Conservation (phyloP, 148 eudicot species). For the Camellia sinensis region DNA sequence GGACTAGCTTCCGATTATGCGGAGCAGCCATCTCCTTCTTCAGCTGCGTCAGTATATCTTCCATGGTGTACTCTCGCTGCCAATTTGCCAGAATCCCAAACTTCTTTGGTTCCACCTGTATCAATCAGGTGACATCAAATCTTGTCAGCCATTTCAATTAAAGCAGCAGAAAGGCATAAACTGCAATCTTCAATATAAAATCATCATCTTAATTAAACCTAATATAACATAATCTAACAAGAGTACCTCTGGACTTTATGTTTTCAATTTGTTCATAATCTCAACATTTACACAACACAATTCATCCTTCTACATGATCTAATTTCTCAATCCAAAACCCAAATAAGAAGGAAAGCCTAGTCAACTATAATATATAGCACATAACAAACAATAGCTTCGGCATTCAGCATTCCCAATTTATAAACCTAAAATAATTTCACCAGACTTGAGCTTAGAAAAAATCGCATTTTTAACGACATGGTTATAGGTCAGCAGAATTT, state of each 20-base stretch:
- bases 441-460: not conserved
- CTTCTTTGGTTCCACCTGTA: constrained; percentile 52
- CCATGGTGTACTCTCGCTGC: constrained; percentile 63
- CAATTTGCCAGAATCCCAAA: constrained; percentile 50
- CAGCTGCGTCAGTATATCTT: constrained; percentile 50
- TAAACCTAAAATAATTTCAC: not conserved
- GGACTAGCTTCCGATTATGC: constrained; percentile 56
- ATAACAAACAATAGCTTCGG: not conserved
- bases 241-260: not conserved
- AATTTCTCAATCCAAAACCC: not conserved
- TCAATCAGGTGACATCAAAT: not conserved
- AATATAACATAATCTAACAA: not conserved
- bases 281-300: not conserved
- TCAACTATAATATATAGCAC: not conserved
- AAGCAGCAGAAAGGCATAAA: not conserved
- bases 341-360: not conserved
- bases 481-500: not conserved
- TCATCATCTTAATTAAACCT: not conserved
- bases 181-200: not conserved
- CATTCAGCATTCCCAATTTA: not conserved
- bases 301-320: not conserved
- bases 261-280: not conserved
- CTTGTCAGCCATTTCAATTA: not conserved
- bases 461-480: not conserved
- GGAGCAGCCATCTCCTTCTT: constrained; percentile 57